phyloP scores from a whole-genome alignment of 2,329 filamentous ascomycete species.

The Aspergillus sp. region DNA sequence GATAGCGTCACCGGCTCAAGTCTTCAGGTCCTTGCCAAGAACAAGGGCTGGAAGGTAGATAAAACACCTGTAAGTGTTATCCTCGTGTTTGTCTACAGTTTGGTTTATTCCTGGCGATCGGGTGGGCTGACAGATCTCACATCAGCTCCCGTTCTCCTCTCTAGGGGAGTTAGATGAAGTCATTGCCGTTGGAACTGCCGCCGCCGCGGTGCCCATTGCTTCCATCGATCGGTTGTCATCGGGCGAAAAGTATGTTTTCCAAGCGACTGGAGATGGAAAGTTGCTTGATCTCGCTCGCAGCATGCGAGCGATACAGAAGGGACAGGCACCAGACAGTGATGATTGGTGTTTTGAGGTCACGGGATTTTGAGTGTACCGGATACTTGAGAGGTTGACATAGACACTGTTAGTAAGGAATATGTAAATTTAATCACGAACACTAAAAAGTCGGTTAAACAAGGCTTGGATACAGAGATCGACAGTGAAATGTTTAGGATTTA shows the following conservation, averaged over 20 bases:
- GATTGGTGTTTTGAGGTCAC: background rate
- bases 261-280: background rate
- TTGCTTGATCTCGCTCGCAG: background rate
- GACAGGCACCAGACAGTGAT: background rate
- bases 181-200: background rate
- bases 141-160: background rate
- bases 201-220: background rate
- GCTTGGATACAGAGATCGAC: background rate
- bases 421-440: background rate
- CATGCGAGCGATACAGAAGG: background rate
- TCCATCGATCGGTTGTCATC: background rate
- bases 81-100: background rate
- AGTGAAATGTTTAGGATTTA: too few species aligned
- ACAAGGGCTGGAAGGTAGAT: background rate
- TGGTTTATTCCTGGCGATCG: background rate
- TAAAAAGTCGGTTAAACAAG: background rate
- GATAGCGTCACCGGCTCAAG: background rate
- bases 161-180: background rate
- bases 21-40: background rate
- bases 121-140: background rate
- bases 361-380: background rate
- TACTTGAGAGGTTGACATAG: background rate
- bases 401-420: background rate
- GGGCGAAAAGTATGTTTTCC: background rate
- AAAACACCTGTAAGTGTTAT: background rate